phyloP scores from a whole-genome alignment of 2,329 filamentous ascomycete species.

The Colletotrichum destructivum region DNA sequence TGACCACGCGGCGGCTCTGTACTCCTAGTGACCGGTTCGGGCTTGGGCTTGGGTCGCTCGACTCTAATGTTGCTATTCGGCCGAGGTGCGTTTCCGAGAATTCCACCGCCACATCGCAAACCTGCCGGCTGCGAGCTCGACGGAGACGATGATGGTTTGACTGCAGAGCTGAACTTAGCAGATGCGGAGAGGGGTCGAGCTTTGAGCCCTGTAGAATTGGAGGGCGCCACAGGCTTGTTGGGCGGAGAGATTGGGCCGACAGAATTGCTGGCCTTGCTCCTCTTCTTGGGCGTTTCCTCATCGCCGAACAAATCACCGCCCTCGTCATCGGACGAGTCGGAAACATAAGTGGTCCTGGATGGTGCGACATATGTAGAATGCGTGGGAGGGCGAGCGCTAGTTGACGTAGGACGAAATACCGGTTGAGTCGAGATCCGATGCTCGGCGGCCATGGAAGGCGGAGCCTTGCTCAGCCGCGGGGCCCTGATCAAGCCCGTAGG shows the following conservation, averaged over 20 bases:
- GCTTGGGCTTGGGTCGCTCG: constrained; percentile 26
- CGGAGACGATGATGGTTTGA: constrained; percentile 2
- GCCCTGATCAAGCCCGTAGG: constrained; percentile 55
- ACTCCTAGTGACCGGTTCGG: neutral
- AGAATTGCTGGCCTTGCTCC: constrained; percentile 6
- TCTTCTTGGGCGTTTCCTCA: constrained; percentile 23
- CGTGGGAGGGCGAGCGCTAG: constrained; percentile 27
- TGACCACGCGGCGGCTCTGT: constrained; percentile 14
- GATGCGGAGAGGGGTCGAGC: constrained; percentile 3
- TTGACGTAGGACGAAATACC: constrained; percentile 46
- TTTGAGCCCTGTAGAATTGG: constrained; percentile 7
- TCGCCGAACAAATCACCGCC: constrained; percentile 32
- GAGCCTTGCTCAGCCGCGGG: constrained; percentile 54
- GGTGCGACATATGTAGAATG: constrained; percentile 18
- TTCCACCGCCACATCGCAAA: constrained; percentile 29
- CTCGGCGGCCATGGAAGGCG: constrained; percentile 68
- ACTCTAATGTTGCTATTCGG: constrained; percentile 34
- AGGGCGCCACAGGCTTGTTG: constrained; percentile 9
- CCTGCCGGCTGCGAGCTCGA: constrained; percentile 16
- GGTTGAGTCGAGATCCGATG: constrained; percentile 62
- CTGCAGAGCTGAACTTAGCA: neutral
- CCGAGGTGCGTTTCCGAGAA: constrained; percentile 35
- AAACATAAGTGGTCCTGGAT: constrained; percentile 54
- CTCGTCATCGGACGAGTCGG: constrained; percentile 52
- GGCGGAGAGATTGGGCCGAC: constrained; percentile 3